These are phyloP conservation scores for Alternaria brassicae DNA, from an alignment of 2,329 filamentous ascomycete genomes.

Conservation along the genomic window DNA sequence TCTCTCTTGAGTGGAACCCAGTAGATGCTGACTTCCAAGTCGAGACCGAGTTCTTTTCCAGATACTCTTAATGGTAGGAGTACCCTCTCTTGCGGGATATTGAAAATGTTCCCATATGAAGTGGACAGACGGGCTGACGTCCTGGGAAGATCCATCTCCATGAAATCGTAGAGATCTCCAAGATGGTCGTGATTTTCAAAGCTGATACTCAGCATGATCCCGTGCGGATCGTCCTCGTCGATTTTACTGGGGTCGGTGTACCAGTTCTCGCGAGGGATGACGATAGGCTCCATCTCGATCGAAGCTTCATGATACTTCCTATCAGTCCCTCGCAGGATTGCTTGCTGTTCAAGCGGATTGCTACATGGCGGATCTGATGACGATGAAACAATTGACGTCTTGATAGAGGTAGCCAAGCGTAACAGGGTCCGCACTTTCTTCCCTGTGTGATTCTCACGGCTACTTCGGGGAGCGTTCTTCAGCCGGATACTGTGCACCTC, in stretches of 20 bases:
- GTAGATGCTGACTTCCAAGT: constrained; percentile 31
- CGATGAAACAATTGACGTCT: constrained; percentile 13
- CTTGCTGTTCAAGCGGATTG: constrained; percentile 1
- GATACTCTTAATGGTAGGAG: constrained; percentile 19
- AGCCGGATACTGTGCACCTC: constrained; percentile 25
- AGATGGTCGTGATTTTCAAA: constrained; percentile 28
- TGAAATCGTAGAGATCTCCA: constrained; percentile 31
- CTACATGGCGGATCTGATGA: not conserved
- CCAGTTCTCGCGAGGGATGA: constrained; percentile 28
- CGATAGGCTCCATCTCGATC: constrained; percentile 21
- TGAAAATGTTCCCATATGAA: constrained; percentile 41
- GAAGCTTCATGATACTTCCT: constrained; percentile 2
- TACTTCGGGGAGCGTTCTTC: not conserved
- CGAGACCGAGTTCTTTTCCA: constrained; percentile 25
- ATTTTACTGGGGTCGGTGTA: not conserved
- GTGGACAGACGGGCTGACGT: constrained; percentile 27
- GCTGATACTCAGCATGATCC: constrained; percentile 30
- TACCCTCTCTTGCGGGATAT: constrained; percentile 20
- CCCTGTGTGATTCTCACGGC: not conserved
- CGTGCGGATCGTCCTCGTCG: constrained; percentile 5
- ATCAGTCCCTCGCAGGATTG: constrained; percentile 11
- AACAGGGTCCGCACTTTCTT: constrained; percentile 15
- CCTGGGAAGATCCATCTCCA: constrained; percentile 20
- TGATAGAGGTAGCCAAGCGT: constrained; percentile 7
- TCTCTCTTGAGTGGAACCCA: constrained; percentile 22